Base-by-base conservation (phyloP, 2,329 filamentous ascomycete species). In the Beauveria sp. region DNA sequence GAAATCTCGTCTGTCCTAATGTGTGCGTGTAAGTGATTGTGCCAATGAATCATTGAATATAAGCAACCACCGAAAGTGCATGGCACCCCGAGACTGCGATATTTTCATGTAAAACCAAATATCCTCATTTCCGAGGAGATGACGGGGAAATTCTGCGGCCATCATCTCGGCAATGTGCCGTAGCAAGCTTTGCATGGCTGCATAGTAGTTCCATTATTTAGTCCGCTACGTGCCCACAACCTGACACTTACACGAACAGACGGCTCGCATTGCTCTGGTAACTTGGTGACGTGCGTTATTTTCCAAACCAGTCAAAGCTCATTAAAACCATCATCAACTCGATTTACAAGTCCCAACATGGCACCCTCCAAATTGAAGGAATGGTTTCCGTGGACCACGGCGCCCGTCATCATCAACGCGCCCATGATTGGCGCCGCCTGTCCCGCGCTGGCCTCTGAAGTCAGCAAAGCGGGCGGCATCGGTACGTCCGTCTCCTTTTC, bases 401-500 rank as follows among this genome's bases (percentile, higher is more conserved):
- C 66, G 3, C 73, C 73, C 26, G 62, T 73, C 60, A 68, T 75
- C 61, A 70, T 65, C 65, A 76, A 72, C 64, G 75, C 66, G 22
- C 75, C 75, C 7, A 77, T 77, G 75, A 66, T 72, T 31, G 69
- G 70, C 20, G 69, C 64, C 28, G 73, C 69, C 9, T 67, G 67
- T 16, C 69, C 74, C n/a, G 66, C 65, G 7, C 67, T 77, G 51
- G 71, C 74, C n/a, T 66, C 69, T 16, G 72, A 76, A 55, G 74
- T 77, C 5, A 71, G 66, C 62, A 76, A 72, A 52, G 74, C 74
- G 20, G 74, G 73, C 12, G 75, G 75, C 7, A 56, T 77, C 14
- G 75, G 75, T 76, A 69, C 26, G 28, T 31, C 9, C 26, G 28
- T 31, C 9, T 38, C 16, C 2, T 34, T 10, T 12, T 18, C 16